Conservation (phyloP, 192 early-diverging fungal species). For the Cetraspora pellucida region DNA sequence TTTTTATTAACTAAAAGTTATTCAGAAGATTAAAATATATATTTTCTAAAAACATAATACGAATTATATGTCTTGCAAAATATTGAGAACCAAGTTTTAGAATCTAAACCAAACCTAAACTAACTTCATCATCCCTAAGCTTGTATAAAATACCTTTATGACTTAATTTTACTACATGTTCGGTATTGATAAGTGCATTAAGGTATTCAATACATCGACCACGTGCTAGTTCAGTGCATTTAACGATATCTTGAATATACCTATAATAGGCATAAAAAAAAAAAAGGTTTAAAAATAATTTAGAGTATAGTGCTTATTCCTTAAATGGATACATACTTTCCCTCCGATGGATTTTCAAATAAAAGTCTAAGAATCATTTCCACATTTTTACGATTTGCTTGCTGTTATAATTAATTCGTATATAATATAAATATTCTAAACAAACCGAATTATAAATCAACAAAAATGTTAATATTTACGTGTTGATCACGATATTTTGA, state of each 20-base stretch:
- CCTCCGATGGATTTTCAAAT: slow-evolving; percentile 6
- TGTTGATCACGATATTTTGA: slow-evolving; percentile 24
- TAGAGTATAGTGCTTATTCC: too few species aligned
- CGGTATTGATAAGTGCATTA: not conserved
- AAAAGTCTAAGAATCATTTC: slow-evolving; percentile 12
- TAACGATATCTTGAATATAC: slow-evolving; percentile 22
- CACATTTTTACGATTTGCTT: slow-evolving; percentile 23
- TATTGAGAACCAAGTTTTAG: too few species aligned
- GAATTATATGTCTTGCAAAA: too few species aligned
- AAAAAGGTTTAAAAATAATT: not conserved
- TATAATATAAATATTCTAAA: not conserved
- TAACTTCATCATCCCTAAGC: too few species aligned
- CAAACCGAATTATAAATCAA: not conserved
- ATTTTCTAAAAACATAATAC: too few species aligned
- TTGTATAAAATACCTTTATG: slow-evolving; percentile 18
- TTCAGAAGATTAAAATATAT: too few species aligned
- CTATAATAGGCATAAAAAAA: not conserved
- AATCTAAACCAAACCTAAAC: too few species aligned
- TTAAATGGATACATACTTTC: not conserved
- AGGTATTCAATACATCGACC: slow-evolving; percentile 21
- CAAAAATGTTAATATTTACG: not conserved
- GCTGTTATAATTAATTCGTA: not conserved
- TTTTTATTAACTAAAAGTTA: too few species aligned
- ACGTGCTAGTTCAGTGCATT: not conserved
- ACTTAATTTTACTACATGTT: slow-evolving; percentile 13